Conservation (phyloP, 1,284 basidiomycete species). For the Ceratobasidium sp. region DNA sequence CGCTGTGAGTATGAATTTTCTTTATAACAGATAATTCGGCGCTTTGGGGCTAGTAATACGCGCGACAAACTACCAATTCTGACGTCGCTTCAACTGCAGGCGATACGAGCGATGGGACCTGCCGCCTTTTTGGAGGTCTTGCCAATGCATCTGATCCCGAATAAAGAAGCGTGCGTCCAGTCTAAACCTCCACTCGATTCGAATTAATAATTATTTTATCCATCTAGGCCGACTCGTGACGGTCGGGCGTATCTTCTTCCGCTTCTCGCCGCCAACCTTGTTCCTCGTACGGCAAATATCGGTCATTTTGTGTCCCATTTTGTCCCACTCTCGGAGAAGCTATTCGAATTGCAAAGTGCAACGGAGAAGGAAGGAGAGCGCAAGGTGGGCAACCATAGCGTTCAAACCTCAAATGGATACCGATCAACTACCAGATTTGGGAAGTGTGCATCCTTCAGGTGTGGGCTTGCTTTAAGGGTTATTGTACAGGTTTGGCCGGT, state of each 20-base stretch:
- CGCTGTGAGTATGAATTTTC: conserved; percentile 50
- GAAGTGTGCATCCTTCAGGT: conserved; percentile 45
- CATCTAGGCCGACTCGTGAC: conserved; percentile 39
- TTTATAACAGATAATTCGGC: not conserved
- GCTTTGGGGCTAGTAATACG: too few relatives aligned
- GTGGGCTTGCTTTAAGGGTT: conserved; percentile 57
- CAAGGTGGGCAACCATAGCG: conserved; percentile 90
- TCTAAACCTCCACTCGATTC: not conserved
- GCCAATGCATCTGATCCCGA: conserved; percentile 88
- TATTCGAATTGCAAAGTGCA: conserved; percentile 87
- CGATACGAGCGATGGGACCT: conserved; percentile 90
- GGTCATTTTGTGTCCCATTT: conserved; percentile 91
- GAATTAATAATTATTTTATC: conserved; percentile 42
- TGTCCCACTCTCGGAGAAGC: conserved; percentile 91
- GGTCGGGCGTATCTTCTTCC: conserved; percentile 92
- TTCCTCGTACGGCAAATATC: conserved; percentile 75
- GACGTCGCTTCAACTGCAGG: conserved; percentile 57
- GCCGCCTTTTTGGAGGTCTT: conserved; percentile 79
- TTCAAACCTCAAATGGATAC: conserved; percentile 94
- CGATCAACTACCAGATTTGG: conserved; percentile 60
- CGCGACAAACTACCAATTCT: too few relatives aligned
- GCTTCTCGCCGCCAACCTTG: conserved; percentile 72
- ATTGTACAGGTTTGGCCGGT: conserved; percentile 58
- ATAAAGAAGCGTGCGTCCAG: conserved; percentile 71
- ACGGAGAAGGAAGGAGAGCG: conserved; percentile 78